Percentiles rank a stretch among this genome's conserved stretches.
Conservation (phyloP, 306 rosid species). For the Sicyos edulis region DNA sequence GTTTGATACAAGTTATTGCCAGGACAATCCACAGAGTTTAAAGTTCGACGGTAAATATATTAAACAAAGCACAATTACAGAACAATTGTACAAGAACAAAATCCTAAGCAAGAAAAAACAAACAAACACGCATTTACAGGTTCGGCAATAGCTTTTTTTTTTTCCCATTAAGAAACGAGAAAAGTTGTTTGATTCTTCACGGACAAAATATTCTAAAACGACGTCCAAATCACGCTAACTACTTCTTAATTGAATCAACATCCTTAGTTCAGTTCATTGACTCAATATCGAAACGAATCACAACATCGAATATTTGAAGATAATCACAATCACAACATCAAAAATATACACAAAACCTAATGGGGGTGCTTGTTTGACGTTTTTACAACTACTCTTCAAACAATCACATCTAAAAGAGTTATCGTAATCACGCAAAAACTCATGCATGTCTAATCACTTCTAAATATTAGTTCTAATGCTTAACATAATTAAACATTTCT, state of each 20-base stretch:
- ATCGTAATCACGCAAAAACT: too few species aligned
- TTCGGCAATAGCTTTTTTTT: not conserved
- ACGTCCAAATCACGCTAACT: conserved; percentile 17
- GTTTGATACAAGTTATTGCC: not conserved
- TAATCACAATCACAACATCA: not conserved
- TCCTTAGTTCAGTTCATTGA: not conserved
- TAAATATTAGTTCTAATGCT: too few species aligned
- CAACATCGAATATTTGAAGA: not conserved
- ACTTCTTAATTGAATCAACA: not conserved
- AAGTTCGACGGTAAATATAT: not conserved
- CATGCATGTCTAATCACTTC: too few species aligned
- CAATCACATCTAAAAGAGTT: too few species aligned
- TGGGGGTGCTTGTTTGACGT: too few species aligned
- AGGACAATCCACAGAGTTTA: not conserved
- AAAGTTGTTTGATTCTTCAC: not conserved
- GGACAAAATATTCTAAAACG: conserved; percentile 3
- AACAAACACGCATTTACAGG: not conserved
- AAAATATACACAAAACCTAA: not conserved
- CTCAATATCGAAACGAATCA: not conserved
- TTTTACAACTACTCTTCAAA: too few species aligned
- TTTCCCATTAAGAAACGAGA: not conserved
- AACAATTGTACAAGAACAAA: not conserved
- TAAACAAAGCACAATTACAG: not conserved
- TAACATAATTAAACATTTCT: too few species aligned
- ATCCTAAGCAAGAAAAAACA: not conserved